These are phyloP conservation scores for Patellaria atrata DNA, from an alignment of 495 filamentous ascomycete species.

Conservation along the genomic window DNA sequence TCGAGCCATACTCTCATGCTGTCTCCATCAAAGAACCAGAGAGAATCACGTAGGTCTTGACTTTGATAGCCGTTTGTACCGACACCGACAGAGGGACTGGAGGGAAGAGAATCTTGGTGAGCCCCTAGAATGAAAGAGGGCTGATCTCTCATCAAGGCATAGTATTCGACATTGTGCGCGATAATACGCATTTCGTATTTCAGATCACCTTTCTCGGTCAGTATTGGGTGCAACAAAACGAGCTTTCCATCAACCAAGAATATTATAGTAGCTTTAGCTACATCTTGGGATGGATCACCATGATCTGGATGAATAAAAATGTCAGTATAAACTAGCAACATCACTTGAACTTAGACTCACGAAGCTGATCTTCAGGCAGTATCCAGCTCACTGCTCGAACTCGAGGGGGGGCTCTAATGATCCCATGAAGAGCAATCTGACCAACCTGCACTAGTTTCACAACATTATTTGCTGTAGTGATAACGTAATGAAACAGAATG, in stretches of 20 bases:
- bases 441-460: slow-evolving; percentile 82
- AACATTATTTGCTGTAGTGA: slow-evolving; percentile 47
- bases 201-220: slow-evolving; percentile 57
- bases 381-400: slow-evolving; percentile 95
- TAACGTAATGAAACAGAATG: slow-evolving; percentile 85
- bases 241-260: slow-evolving; percentile 94
- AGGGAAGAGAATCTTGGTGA: slow-evolving; percentile 31
- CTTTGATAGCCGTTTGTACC: slow-evolving; percentile 32
- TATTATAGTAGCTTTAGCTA: slow-evolving; percentile 81
- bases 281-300: slow-evolving; percentile 92
- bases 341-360: slow-evolving; percentile 30
- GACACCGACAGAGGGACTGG: slow-evolving; percentile 38
- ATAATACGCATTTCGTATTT: slow-evolving; percentile 98
- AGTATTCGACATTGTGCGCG: slow-evolving; percentile 91
- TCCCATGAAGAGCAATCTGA: slow-evolving; percentile 92
- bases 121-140: slow-evolving; percentile 25
- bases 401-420: slow-evolving; percentile 81
- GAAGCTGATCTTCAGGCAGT: slow-evolving; percentile 76
- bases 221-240: slow-evolving; percentile 76
- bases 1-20: slow-evolving; percentile 76
- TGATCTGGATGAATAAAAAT: slow-evolving; percentile 37
- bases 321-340: background rate
- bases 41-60: slow-evolving; percentile 59
- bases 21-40: slow-evolving; percentile 87
- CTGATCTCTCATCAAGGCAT: slow-evolving; percentile 80